phyloP scores from a whole-genome alignment of 768 basidiomycete genomes.

The Suillus plorans region DNA sequence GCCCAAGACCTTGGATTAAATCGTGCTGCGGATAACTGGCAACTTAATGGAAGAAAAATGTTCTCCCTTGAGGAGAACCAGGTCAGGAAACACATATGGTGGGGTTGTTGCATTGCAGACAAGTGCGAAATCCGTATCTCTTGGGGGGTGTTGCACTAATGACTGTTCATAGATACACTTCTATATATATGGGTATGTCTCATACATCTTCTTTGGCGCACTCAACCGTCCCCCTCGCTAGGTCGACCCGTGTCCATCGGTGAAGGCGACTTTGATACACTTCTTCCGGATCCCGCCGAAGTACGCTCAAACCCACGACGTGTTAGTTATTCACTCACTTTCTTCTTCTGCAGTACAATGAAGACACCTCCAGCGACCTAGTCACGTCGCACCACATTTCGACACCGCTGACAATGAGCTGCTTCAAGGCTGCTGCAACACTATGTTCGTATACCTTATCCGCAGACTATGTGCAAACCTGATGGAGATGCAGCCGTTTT shows the following conservation, averaged over 20 bases:
- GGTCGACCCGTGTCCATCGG: slow-evolving; percentile 69
- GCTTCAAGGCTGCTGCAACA: slow-evolving; percentile 54
- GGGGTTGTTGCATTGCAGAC: slow-evolving; percentile 70
- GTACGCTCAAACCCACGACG: slow-evolving; percentile 33
- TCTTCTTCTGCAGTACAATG: slow-evolving; percentile 48
- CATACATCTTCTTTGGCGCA: neutral
- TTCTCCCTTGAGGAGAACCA: slow-evolving; percentile 70
- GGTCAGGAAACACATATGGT: slow-evolving; percentile 76
- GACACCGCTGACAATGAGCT: slow-evolving; percentile 46
- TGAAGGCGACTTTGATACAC: slow-evolving; percentile 70
- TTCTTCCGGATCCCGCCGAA: slow-evolving; percentile 54
- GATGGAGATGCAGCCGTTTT: slow-evolving; percentile 53
- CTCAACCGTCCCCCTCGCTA: slow-evolving; percentile 22
- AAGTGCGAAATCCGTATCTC: slow-evolving; percentile 42
- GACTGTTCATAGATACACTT: slow-evolving; percentile 52
- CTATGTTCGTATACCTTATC: slow-evolving; percentile 47
- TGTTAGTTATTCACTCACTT: slow-evolving; percentile 12
- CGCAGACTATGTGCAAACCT: slow-evolving; percentile 4
- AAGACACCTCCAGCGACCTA: slow-evolving; percentile 41
- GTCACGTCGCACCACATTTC: slow-evolving; percentile 40
- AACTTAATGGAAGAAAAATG: slow-evolving; percentile 55
- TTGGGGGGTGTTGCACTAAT: slow-evolving; percentile 5
- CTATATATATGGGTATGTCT: slow-evolving; percentile 67
- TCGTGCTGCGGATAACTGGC: slow-evolving; percentile 76
- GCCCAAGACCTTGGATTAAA: slow-evolving; percentile 82